phyloP scores from a whole-genome alignment of 2,329 filamentous ascomycete species.

The Verticillium tricorpus region DNA sequence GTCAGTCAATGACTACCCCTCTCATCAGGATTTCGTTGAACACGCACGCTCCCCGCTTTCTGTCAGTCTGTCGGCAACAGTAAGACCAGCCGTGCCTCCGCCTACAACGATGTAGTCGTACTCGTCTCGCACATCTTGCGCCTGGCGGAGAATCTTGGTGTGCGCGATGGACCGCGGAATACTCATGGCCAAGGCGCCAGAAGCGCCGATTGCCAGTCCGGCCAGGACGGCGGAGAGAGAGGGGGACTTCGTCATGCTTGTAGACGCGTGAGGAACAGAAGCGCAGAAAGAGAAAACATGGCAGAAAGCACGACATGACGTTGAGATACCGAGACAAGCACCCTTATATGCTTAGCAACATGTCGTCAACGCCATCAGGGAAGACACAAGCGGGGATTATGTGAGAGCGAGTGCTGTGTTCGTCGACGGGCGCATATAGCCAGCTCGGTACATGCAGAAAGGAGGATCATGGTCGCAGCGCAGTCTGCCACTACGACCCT shows the following conservation, averaged over 20 bases:
- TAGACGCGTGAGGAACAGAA: neutral
- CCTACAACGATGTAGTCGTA: slow-evolving; percentile 19
- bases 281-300: neutral
- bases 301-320: neutral
- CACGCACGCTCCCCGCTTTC: slow-evolving; percentile 14
- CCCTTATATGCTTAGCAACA: neutral
- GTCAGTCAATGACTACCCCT: neutral
- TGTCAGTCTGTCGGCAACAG: slow-evolving; percentile 13
- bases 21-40: neutral
- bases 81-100: slow-evolving; percentile 13
- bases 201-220: neutral
- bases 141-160: slow-evolving; percentile 1
- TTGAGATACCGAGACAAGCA: neutral
- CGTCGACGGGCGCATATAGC: neutral
- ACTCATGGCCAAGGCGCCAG: neutral
- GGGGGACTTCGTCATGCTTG: neutral
- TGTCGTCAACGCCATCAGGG: neutral
- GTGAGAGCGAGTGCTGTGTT: neutral
- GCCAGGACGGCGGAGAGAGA: neutral
- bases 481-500: neutral
- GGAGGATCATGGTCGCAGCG: neutral
- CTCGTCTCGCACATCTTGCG: slow-evolving; percentile 7
- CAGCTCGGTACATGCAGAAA: neutral
- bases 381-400: neutral
- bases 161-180: slow-evolving; percentile 3